Percentiles rank a stretch among this genome's conserved stretches.
phyloP scores from a whole-genome alignment of 768 basidiomycete genomes.

The Pleurotus citrinopileatus region DNA sequence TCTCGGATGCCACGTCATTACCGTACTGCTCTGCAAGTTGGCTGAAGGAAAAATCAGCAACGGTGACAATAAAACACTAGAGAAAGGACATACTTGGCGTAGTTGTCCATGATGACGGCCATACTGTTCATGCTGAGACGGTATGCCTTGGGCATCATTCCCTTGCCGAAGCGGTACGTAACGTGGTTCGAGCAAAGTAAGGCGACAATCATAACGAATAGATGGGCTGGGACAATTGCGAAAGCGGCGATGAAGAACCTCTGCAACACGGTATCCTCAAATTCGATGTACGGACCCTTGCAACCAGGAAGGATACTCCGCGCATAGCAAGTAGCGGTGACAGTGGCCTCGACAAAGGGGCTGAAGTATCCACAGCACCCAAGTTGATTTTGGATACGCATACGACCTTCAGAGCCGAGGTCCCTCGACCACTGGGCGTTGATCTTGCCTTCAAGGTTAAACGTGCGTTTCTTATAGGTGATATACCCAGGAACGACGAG shows the following conservation, averaged over 20 bases:
- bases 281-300: constrained; percentile 59
- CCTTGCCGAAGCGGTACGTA: constrained; percentile 85
- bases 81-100: constrained; percentile 57
- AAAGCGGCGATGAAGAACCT: constrained; percentile 70
- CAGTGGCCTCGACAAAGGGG: constrained; percentile 77
- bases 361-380: constrained; percentile 80
- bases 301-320: constrained; percentile 72
- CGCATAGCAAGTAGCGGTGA: constrained; percentile 72
- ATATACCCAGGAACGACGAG: constrained; percentile 76
- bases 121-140: constrained; percentile 69
- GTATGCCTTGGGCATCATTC: constrained; percentile 85
- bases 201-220: constrained; percentile 58
- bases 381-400: constrained; percentile 71
- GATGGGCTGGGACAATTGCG: constrained; percentile 64
- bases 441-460: constrained; percentile 82
- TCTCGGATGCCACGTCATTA: constrained; percentile 56
- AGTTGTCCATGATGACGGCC: constrained; percentile 84
- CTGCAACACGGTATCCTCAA: constrained; percentile 51
- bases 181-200: constrained; percentile 81
- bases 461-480: constrained; percentile 69
- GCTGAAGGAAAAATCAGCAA: constrained; percentile 27
- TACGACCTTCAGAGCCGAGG: constrained; percentile 56
- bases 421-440: constrained; percentile 72
- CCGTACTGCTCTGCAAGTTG: constrained; percentile 72
- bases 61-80: not conserved